Conservation (phyloP, 129 eudicot genomes). For the Ambrosia trifida region DNA sequence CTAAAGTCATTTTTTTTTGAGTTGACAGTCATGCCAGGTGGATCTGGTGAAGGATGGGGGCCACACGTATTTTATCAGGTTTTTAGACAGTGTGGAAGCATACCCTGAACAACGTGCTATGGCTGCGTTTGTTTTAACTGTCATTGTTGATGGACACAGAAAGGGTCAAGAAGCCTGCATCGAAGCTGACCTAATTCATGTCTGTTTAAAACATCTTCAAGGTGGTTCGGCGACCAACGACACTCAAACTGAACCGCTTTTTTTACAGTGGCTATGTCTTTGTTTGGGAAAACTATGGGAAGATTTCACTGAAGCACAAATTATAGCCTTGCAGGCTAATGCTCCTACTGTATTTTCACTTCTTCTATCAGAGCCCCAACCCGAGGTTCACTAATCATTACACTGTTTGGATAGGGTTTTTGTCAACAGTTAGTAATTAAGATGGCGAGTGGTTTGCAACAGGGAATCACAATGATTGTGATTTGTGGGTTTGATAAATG, state of each 20-base stretch:
- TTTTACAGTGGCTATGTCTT: conserved; percentile 92
- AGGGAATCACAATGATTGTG: neutral
- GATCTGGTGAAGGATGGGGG: conserved; percentile 98
- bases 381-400: conserved; percentile 57
- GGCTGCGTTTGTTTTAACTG: conserved; percentile 99
- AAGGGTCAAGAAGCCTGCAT: conserved; percentile 95
- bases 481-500: neutral
- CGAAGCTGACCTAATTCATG: conserved; percentile 73
- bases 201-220: conserved; percentile 86
- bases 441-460: neutral
- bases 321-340: conserved; percentile 76
- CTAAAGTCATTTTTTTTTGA: conserved; percentile 22
- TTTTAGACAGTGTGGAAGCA: conserved; percentile 93
- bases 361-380: conserved; percentile 87
- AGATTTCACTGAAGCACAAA: conserved; percentile 89
- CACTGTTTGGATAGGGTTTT: neutral
- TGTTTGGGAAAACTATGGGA: conserved; percentile 98
- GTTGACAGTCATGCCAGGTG: conserved; percentile 84
- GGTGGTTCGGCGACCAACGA: conserved; percentile 62
- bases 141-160: conserved; percentile 90
- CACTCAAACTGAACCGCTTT: conserved; percentile 83
- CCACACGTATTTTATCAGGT: conserved; percentile 81
- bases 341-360: conserved; percentile 65
- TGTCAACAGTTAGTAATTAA: neutral
- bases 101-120: conserved; percentile 97